Evolutionary conservation across 108 stramenopile genomes (phyloP), one percentile per base, ranked within the genome.

Genomic region (Epipyxis sp.): DNA sequence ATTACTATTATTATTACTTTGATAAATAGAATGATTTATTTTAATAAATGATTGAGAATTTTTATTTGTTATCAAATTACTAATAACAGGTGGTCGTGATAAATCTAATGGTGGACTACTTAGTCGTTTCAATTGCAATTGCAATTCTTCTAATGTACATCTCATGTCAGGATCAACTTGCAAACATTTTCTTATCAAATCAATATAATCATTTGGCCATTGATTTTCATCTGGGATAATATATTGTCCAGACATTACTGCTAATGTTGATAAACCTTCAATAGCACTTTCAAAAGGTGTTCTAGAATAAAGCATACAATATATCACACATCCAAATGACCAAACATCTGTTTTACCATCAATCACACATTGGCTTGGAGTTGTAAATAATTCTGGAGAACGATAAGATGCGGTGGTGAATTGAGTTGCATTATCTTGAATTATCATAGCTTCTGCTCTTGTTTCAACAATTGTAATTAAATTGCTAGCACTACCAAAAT

Each of bases 351-450:
- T 93, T 32, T 86, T 89, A 78, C 45, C 57, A 61, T 91, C 92
- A 59, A 97, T 83, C 42, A 90, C 83, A 57, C 90, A 89, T 6
- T 91, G 78, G 85, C 91, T 89, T 88, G 89, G 92, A n/a, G 94
- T 81, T 84, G 94, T 94, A 1, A 95, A 92, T 93, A 97, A 94
- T 81, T 97, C 95, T 6, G 95, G 95, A 13, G 93, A 91, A 2
- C 95, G 90, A 84, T 93, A 97, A 93, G 93, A 93, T 84, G 93
- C 94, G 42, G 95, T 97, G 0, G 94, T 94, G 6, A 34, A 32
- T 32, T 13, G 6, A 29, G 71, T 42, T 27, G 71, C 71, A 74
- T 6, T 3, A 34, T 74, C 71, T 37, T 74, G 71, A 13, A 74
- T 42, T 13, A 34, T 13, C 34, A 74, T 27, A 13, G 71, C 71